A percentile compares a stretch with the other conserved stretches of the same genome.
These are phyloP conservation scores for Aspergillus novoparasiticus DNA, from an alignment of 2,329 filamentous ascomycete genomes.

Conservation along the genomic window DNA sequence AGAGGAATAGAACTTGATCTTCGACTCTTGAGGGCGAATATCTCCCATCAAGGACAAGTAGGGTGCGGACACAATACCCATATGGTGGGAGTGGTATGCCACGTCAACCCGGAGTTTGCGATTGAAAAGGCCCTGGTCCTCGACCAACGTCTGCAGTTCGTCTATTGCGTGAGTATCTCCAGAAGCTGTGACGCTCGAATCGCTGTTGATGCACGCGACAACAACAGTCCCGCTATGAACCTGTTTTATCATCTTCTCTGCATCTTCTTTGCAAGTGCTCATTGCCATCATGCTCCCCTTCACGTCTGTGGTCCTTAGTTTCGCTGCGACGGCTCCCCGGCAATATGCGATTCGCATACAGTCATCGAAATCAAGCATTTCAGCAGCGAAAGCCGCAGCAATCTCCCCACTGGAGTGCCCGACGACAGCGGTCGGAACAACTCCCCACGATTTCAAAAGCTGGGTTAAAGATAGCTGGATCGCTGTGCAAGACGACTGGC, in stretches of 20 bases:
- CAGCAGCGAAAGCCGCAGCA: conserved; percentile 36
- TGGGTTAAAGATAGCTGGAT: conserved; percentile 52
- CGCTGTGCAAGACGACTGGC: conserved; percentile 26
- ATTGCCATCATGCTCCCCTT: conserved; percentile 11
- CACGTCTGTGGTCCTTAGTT: background rate
- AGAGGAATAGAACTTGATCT: background rate
- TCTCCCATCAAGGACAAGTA: background rate
- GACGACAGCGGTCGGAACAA: conserved; percentile 44
- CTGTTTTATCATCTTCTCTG: background rate
- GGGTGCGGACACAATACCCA: conserved; percentile 10
- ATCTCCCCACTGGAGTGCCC: conserved; percentile 55
- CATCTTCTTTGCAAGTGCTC: background rate
- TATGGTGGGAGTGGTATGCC: conserved; percentile 29
- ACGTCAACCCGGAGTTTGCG: conserved; percentile 16
- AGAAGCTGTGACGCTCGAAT: conserved; percentile 23
- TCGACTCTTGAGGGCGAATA: background rate
- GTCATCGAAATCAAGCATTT: conserved; percentile 19
- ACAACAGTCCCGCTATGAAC: background rate
- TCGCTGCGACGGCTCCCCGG: background rate
- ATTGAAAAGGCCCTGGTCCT: conserved; percentile 20
- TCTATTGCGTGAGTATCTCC: conserved; percentile 22
- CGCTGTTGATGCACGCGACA: background rate
- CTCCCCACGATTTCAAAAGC: conserved; percentile 47
- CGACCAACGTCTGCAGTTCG: conserved; percentile 26
- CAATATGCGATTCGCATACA: conserved; percentile 14